phyloP scores from a whole-genome alignment of 306 rosid genomes.

The Gastrolobium bilobum region DNA sequence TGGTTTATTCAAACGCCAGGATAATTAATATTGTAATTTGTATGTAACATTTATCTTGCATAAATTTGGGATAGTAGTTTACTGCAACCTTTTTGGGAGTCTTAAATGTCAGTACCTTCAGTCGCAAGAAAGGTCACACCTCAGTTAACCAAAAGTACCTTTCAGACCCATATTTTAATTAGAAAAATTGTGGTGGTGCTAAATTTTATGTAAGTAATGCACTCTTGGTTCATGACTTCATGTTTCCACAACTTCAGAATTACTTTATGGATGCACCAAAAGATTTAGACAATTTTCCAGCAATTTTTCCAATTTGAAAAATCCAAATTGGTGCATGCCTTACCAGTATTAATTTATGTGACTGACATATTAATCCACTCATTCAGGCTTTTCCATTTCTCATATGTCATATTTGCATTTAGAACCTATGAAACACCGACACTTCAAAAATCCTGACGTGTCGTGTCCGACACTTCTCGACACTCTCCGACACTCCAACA shows the following conservation, averaged over 20 bases:
- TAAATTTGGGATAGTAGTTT: not conserved
- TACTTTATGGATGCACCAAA: slow-evolving; percentile 6
- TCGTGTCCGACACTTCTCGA: too few relatives aligned
- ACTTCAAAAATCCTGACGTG: too few relatives aligned
- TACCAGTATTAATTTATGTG: not conserved
- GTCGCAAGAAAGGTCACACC: not conserved
- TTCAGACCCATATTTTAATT: not conserved
- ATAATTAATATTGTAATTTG: not conserved
- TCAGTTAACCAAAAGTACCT: slow-evolving; percentile 3
- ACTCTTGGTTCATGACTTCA: not conserved
- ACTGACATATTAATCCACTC: slow-evolving; percentile 27
- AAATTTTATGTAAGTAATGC: not conserved
- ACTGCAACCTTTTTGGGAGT: not conserved
- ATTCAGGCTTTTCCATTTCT: slow-evolving; percentile 6
- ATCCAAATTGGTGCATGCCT: slow-evolving; percentile 5
- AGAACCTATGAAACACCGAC: too few relatives aligned
- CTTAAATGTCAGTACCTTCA: not conserved
- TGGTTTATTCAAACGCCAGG: not conserved
- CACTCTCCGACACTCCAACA: too few relatives aligned
- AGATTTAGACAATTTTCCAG: slow-evolving; percentile 16
- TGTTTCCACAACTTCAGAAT: slow-evolving; percentile 24
- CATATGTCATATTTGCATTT: not conserved
- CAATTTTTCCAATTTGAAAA: slow-evolving; percentile 12
- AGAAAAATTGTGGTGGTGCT: not conserved
- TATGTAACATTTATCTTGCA: slow-evolving; percentile 7